Evolutionary conservation across 768 basidiomycete genomes (phyloP).

Genomic region (Leccinum subtestaceum): DNA sequence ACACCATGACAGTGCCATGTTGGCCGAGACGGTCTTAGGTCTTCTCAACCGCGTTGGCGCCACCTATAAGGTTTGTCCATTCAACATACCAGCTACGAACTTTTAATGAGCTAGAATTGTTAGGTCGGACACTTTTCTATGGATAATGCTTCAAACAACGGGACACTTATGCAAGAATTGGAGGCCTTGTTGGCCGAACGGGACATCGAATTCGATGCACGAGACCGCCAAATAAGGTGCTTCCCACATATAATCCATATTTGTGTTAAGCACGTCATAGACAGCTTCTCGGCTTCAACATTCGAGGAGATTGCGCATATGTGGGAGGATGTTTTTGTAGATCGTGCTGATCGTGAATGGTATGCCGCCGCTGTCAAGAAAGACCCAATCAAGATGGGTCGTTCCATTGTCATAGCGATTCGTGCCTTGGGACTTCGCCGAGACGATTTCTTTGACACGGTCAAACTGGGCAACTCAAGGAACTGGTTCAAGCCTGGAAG

Average conservation of each 20-base stretch:
- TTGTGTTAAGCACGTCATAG: neutral
- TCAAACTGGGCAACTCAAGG: neutral
- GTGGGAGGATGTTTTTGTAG: neutral
- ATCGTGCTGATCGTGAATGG: neutral
- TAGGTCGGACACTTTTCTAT: neutral
- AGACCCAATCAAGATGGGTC: neutral
- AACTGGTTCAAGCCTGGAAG: neutral
- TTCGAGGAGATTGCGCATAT: neutral
- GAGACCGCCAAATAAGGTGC: neutral
- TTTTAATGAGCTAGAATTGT: neutral
- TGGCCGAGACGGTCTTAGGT: neutral
- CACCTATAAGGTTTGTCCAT: neutral
- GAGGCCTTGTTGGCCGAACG: neutral
- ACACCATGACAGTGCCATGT: neutral
- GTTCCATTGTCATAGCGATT: neutral
- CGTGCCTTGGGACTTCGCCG: neutral
- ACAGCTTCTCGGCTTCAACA: neutral
- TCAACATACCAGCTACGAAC: neutral
- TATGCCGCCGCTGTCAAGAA: neutral
- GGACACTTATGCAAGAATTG: neutral
- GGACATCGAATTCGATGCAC: neutral
- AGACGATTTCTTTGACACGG: neutral
- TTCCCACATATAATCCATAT: too few species aligned
- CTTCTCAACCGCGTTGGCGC: neutral
- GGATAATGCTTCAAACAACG: too few species aligned